Evolutionary conservation across 2,329 filamentous ascomycete genomes (phyloP).

Genomic region (Colletotrichum cereale): DNA sequence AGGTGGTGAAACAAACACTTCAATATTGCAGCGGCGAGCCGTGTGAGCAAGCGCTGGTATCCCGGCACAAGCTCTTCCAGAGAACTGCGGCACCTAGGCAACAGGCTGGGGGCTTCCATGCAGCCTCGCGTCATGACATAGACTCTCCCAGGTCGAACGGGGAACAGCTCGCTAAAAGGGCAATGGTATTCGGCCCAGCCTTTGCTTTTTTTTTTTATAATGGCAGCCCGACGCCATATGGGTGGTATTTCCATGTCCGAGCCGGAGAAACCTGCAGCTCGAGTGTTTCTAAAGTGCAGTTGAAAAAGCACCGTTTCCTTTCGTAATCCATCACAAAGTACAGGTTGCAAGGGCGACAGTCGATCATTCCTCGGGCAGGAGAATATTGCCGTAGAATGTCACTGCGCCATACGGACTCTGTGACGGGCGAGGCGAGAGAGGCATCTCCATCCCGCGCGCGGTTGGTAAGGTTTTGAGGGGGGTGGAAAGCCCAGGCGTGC

Average conservation of each 20-base stretch:
- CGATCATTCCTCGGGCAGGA: conserved; percentile 19
- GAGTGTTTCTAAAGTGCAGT: background rate
- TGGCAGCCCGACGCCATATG: background rate
- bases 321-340: conserved; percentile 21
- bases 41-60: conserved; percentile 12
- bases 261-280: conserved; percentile 4
- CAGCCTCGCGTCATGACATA: conserved; percentile 30
- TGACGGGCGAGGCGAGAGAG: conserved; percentile 14
- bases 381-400: conserved; percentile 11
- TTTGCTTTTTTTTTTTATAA: background rate
- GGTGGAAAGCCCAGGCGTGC: conserved; percentile 10
- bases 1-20: conserved; percentile 8
- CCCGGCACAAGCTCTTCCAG: background rate
- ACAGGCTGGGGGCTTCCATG: conserved; percentile 1
- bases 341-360: conserved; percentile 12
- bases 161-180: conserved; percentile 26
- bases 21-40: conserved; percentile 5
- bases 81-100: conserved; percentile 23
- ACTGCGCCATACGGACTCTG: conserved; percentile 10
- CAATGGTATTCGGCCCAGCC: background rate
- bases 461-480: conserved; percentile 3
- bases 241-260: background rate
- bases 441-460: background rate
- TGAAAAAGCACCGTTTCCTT: background rate
- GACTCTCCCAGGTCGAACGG: background rate